A percentile compares a stretch with the other conserved stretches of the same genome.
Evolutionary conservation across 495 filamentous ascomycete species (phyloP).

Genomic region (Aeminium ludgeri): DNA sequence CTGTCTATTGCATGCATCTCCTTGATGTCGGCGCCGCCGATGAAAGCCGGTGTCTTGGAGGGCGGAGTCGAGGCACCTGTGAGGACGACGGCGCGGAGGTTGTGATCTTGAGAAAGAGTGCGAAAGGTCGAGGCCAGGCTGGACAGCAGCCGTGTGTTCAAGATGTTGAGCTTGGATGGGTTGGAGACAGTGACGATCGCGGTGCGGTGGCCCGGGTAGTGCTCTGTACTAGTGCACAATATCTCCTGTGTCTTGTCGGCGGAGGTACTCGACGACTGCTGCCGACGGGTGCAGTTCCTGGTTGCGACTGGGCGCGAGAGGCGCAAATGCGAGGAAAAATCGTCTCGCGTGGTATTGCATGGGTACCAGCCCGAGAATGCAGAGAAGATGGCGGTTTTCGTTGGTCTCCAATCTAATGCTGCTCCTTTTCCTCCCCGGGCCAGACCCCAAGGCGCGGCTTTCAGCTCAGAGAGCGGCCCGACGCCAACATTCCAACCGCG

Average conservation of each 20-base stretch:
- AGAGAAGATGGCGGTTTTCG: too few species aligned
- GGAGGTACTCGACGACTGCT: too few species aligned
- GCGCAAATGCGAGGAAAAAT: too few species aligned
- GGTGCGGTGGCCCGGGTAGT: slow-evolving; percentile 2
- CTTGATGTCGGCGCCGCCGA: slow-evolving; percentile 12
- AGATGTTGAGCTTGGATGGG: slow-evolving; percentile 11
- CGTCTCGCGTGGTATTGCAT: too few species aligned
- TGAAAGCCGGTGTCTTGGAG: slow-evolving; percentile 10
- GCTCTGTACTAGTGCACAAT: neutral
- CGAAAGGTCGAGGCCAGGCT: slow-evolving; percentile 1
- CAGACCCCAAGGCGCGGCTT: too few species aligned
- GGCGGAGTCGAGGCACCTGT: slow-evolving; percentile 6
- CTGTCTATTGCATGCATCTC: slow-evolving; percentile 11
- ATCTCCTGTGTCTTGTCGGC: neutral
- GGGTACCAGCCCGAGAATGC: too few species aligned
- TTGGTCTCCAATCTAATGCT: too few species aligned
- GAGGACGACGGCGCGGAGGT: slow-evolving; percentile 11
- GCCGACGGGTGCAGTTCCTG: too few species aligned
- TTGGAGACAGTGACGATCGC: slow-evolving; percentile 14
- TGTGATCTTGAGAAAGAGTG: slow-evolving; percentile 1
- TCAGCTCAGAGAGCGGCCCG: too few species aligned
- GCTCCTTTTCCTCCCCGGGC: too few species aligned
- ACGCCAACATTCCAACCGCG: too few species aligned
- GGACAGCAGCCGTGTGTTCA: slow-evolving; percentile 9
- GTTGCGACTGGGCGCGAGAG: too few species aligned